Percentiles rank a stretch among this genome's conserved stretches.
phyloP scores from a whole-genome alignment of 805 yeast genomes.

The Wickerhamomyces mucosus region DNA sequence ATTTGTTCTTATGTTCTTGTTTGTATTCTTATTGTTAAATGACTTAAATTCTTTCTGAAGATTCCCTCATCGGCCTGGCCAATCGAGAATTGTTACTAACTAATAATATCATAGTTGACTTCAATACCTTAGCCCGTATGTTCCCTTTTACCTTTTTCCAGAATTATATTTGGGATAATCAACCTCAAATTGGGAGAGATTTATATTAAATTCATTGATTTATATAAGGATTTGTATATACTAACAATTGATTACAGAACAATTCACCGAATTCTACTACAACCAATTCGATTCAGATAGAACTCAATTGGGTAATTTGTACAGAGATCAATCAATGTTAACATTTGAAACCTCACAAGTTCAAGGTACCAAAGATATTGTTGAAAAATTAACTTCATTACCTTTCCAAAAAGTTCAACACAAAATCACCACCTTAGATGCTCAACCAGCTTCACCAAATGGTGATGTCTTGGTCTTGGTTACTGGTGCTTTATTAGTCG shows the following conservation, averaged over 20 bases:
- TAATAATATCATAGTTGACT: slow-evolving; percentile 24
- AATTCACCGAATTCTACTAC: slow-evolving; percentile 92
- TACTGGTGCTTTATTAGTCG: slow-evolving; percentile 85
- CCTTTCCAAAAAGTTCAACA: slow-evolving; percentile 93
- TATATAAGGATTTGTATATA: too few species aligned
- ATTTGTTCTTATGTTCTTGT: too few species aligned
- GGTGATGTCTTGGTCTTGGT: slow-evolving; percentile 96
- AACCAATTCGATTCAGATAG: slow-evolving; percentile 92
- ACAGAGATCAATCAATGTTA: slow-evolving; percentile 96
- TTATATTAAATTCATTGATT: too few species aligned
- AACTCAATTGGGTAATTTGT: slow-evolving; percentile 82
- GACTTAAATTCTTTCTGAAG: too few species aligned
- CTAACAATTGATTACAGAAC: slow-evolving; percentile 30
- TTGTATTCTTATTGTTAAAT: too few species aligned
- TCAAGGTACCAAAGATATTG: slow-evolving; percentile 89
- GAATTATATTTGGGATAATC: background rate
- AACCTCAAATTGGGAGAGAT: background rate
- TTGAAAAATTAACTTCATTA: slow-evolving; percentile 81
- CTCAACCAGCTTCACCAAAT: slow-evolving; percentile 91
- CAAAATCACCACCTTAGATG: slow-evolving; percentile 90
- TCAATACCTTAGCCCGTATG: slow-evolving; percentile 36
- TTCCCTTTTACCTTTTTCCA: too few species aligned
- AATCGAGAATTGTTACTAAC: slow-evolving; percentile 7
- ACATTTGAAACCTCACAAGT: slow-evolving; percentile 91
- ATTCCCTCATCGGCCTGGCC: too few species aligned